These are phyloP conservation scores for Fusarium kyushuense DNA, from an alignment of 2,329 filamentous ascomycete genomes.

Conservation along the genomic window DNA sequence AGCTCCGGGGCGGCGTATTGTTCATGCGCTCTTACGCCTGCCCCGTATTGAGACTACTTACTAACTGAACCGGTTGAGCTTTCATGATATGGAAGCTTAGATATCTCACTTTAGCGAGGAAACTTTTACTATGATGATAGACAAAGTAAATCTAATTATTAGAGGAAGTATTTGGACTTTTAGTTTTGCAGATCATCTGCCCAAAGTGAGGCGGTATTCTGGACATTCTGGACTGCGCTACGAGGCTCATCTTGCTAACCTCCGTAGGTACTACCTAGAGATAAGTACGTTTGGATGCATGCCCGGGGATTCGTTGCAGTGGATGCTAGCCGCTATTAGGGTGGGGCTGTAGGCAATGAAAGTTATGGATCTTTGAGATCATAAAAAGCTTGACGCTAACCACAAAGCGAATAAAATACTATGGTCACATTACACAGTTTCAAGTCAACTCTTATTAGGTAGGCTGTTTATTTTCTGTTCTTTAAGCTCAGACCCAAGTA, in stretches of 20 bases:
- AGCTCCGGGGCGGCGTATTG: constrained; percentile 45
- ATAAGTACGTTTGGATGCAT: neutral
- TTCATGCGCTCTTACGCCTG: constrained; percentile 44
- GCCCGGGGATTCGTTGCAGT: constrained; percentile 3
- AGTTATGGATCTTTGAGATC: neutral
- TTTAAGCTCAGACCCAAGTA: neutral
- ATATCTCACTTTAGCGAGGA: neutral
- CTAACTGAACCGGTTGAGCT: constrained; percentile 5
- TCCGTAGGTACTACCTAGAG: no score
- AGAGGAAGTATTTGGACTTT: neutral
- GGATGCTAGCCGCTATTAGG: constrained; percentile 16
- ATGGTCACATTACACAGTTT: neutral
- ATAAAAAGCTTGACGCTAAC: neutral
- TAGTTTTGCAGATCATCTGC: no score
- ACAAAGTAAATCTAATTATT: neutral
- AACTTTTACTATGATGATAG: neutral
- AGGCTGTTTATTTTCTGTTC: neutral
- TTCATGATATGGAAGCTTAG: constrained; percentile 12
- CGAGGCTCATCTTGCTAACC: neutral
- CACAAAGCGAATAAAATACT: neutral
- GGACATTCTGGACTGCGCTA: neutral
- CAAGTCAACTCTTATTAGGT: neutral
- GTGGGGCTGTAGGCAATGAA: constrained; percentile 8
- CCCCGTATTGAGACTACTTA: constrained; percentile 10
- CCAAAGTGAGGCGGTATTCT: neutral